Evolutionary conservation across 352 stramenopile genomes (phyloP).

Genomic region (Phytopythium cucurbitacearum): DNA sequence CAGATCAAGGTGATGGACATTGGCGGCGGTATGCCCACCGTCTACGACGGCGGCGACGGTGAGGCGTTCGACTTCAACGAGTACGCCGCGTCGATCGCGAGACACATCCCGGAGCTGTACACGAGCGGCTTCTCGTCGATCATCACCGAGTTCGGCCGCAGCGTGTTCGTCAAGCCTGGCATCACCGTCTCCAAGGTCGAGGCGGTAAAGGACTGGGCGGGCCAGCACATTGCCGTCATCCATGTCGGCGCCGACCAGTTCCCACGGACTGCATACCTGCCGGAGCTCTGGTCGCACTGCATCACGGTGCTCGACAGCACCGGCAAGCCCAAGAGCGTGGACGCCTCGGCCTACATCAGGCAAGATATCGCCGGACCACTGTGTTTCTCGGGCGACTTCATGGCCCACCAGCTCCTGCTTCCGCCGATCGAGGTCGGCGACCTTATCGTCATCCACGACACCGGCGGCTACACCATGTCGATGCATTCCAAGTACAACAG

Average conservation of each 20-base stretch:
- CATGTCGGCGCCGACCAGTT: constrained; percentile 91
- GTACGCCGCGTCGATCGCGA: constrained; percentile 70
- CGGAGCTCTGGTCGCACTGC: constrained; percentile 77
- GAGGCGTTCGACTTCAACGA: constrained; percentile 78
- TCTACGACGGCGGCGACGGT: constrained; percentile 71
- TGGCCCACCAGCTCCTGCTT: constrained; percentile 71
- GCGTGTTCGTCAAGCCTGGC: constrained; percentile 84
- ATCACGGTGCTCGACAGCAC: constrained; percentile 63
- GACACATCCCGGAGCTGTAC: constrained; percentile 80
- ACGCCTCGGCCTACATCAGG: constrained; percentile 31
- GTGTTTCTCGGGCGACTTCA: constrained; percentile 91
- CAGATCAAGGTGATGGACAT: constrained; percentile 88
- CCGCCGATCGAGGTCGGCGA: constrained; percentile 74
- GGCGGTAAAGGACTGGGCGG: constrained; percentile 82
- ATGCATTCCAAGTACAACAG: constrained; percentile 91
- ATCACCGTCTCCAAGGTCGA: constrained; percentile 87
- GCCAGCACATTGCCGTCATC: constrained; percentile 75
- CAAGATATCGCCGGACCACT: constrained; percentile 90
- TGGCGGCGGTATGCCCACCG: constrained; percentile 86
- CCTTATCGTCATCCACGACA: constrained; percentile 84
- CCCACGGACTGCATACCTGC: constrained; percentile 83
- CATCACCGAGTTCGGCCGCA: constrained; percentile 91
- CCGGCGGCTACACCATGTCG: constrained; percentile 84
- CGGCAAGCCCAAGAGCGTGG: constrained; percentile 37
- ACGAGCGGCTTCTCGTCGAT: constrained; percentile 69